Percentiles rank a stretch among this genome's conserved stretches.
phyloP scores from a whole-genome alignment of 495 filamentous ascomycete genomes.

The Penicillium psychrofluorescens region DNA sequence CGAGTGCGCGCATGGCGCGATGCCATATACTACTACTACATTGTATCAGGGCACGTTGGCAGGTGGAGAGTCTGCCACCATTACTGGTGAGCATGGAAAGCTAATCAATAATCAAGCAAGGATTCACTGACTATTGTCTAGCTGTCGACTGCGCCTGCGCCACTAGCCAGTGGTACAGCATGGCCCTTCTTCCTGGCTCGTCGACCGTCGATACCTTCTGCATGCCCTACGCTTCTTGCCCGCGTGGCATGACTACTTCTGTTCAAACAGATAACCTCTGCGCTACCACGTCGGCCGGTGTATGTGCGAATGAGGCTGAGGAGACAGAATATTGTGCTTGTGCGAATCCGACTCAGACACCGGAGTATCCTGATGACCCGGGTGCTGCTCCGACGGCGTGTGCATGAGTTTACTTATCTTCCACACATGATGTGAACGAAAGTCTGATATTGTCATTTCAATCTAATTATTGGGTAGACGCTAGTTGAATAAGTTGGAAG shows the following conservation, averaged over 20 bases:
- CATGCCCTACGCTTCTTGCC: conserved; percentile 17
- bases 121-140: not conserved
- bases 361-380: conserved; percentile 12
- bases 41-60: conserved; percentile 15
- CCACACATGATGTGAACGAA: not conserved
- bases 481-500: no score
- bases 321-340: conserved; percentile 9
- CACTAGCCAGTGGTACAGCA: conserved; percentile 18
- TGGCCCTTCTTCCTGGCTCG: conserved; percentile 1
- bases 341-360: conserved; percentile 5
- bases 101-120: no score
- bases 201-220: conserved; percentile 16
- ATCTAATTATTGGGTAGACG: no score
- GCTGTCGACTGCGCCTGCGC: conserved; percentile 17
- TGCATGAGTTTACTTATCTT: not conserved
- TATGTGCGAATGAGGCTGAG: conserved; percentile 2
- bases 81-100: conserved; percentile 7
- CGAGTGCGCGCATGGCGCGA: conserved; percentile 17
- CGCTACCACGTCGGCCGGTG: conserved; percentile 7
- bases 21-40: conserved; percentile 14
- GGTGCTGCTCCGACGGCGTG: conserved; percentile 14
- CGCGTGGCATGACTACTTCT: conserved; percentile 14
- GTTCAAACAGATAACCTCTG: conserved; percentile 8
- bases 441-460: not conserved
- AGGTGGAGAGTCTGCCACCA: conserved; percentile 9